Conservation (phyloP, 1,284 basidiomycete species). For the Melampsora larici-populina region DNA sequence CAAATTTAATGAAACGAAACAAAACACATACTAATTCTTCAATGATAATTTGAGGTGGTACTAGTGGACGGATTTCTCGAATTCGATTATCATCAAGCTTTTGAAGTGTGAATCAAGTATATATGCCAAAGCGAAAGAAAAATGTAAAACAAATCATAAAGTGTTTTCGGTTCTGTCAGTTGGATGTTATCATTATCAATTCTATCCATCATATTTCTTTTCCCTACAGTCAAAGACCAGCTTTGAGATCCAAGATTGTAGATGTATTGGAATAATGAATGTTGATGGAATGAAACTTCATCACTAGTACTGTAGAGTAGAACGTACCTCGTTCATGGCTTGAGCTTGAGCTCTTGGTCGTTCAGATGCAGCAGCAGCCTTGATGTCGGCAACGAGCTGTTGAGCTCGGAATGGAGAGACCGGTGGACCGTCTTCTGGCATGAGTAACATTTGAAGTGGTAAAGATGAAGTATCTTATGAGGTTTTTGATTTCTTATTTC, state of each 20-base stretch:
- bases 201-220: too few relatives aligned
- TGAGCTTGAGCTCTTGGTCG: not conserved
- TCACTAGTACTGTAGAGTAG: too few relatives aligned
- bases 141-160: not conserved
- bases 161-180: not conserved
- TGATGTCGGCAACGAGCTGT: not conserved
- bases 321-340: not conserved
- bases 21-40: conserved; percentile 5
- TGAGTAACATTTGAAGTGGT: too few relatives aligned
- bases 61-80: conserved; percentile 76
- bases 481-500: too few relatives aligned
- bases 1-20: conserved; percentile 23
- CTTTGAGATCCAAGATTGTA: too few relatives aligned
- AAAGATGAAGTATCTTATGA: too few relatives aligned
- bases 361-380: not conserved
- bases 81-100: conserved; percentile 77
- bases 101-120: not conserved
- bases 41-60: conserved; percentile 59
- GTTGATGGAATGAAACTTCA: too few relatives aligned
- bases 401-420: not conserved
- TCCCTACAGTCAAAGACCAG: too few relatives aligned
- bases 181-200: not conserved
- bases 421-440: too few relatives aligned
- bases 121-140: not conserved
- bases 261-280: too few relatives aligned